phyloP scores from a whole-genome alignment of 768 basidiomycete species.

The Amanita phalloides region DNA sequence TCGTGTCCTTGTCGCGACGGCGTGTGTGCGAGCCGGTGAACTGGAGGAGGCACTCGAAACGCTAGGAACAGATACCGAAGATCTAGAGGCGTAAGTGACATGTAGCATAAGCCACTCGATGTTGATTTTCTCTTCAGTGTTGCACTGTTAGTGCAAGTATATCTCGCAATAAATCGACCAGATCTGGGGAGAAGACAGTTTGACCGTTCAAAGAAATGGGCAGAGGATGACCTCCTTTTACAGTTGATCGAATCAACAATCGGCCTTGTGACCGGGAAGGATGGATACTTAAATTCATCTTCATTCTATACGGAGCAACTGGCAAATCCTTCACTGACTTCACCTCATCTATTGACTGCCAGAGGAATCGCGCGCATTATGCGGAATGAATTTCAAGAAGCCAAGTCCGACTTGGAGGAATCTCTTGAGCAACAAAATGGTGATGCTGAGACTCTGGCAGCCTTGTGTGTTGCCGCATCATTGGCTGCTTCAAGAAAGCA shows the following conservation, averaged over 20 bases:
- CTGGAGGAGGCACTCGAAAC: constrained; percentile 90
- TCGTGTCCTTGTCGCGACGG: constrained; percentile 74
- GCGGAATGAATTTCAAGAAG: constrained; percentile 60
- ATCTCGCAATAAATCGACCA: constrained; percentile 81
- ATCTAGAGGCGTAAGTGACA: constrained; percentile 75
- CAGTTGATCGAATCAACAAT: constrained; percentile 85
- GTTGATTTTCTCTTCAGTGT: constrained; percentile 36
- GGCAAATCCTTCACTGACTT: constrained; percentile 68
- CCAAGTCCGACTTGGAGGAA: constrained; percentile 76
- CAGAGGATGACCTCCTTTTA: constrained; percentile 83
- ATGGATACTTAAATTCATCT: constrained; percentile 42
- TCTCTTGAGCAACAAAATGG: constrained; percentile 47
- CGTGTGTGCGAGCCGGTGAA: constrained; percentile 77
- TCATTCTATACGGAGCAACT: constrained; percentile 80
- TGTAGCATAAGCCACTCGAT: neutral
- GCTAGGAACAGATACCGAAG: constrained; percentile 61
- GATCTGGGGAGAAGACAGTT: constrained; percentile 85
- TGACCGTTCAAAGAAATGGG: constrained; percentile 73
- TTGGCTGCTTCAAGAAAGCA: constrained; percentile 44
- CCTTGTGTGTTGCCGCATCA: constrained; percentile 51
- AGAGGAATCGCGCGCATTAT: constrained; percentile 74
- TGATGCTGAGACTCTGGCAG: constrained; percentile 62
- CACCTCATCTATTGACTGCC: constrained; percentile 65
- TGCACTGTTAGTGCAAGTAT: constrained; percentile 74
- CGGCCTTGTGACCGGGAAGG: constrained; percentile 64